phyloP scores from a whole-genome alignment of 805 yeast species.

The Metschnikowia amazonensis region DNA sequence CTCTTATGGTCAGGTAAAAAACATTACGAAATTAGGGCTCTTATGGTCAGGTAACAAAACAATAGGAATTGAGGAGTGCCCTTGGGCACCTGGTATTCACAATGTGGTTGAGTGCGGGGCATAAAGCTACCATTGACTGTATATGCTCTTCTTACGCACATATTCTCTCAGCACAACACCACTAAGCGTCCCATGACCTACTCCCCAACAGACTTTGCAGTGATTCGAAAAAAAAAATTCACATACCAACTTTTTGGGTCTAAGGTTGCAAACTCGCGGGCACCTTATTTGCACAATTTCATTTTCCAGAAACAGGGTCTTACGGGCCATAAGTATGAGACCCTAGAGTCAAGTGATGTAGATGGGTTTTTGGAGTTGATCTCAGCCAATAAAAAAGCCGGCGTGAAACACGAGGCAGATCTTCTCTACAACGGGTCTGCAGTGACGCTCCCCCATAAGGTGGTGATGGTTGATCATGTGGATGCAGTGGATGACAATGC shows the following conservation, averaged over 20 bases:
- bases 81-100: no score
- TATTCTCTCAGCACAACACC: no score
- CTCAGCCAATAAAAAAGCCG: slow-evolving; percentile 8
- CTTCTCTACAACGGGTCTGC: slow-evolving; percentile 24
- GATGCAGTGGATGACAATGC: slow-evolving; percentile 28
- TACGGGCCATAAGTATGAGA: slow-evolving; percentile 21
- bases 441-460: slow-evolving; percentile 32
- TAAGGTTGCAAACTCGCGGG: slow-evolving; percentile 23
- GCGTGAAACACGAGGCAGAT: slow-evolving; percentile 10
- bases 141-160: no score
- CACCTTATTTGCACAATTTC: slow-evolving; percentile 27
- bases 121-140: no score
- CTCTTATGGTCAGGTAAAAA: no score
- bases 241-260: slow-evolving; percentile 23
- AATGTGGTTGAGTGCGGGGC: no score
- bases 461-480: slow-evolving; percentile 24
- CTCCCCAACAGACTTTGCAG: slow-evolving; percentile 10
- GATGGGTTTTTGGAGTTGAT: slow-evolving; percentile 18
- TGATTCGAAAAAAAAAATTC: slow-evolving; percentile 10
- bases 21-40: no score
- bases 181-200: no score
- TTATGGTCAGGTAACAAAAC: no score
- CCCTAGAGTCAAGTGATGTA: slow-evolving; percentile 23
- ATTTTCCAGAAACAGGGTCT: slow-evolving; percentile 22
- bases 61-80: no score